A percentile compares a stretch with the other conserved stretches of the same genome.
Evolutionary conservation across 179 eudicot genomes (phyloP).

Genomic region (Amaranthus tricolor): DNA sequence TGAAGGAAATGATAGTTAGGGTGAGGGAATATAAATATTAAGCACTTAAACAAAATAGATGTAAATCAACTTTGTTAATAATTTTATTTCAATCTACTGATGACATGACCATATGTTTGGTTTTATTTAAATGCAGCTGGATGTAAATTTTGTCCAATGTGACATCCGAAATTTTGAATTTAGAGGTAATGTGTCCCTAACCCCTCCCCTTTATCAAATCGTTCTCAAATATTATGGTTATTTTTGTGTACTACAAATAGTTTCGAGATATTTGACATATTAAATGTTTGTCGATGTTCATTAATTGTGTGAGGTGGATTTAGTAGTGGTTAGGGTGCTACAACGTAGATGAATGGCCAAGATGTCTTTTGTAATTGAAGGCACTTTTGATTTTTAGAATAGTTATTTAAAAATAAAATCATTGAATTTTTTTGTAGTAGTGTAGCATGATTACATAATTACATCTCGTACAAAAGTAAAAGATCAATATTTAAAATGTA

Average conservation of each 20-base stretch:
- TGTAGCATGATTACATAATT: neutral
- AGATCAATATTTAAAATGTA: neutral
- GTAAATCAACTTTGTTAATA: neutral
- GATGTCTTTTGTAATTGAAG: neutral
- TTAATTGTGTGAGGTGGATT: neutral
- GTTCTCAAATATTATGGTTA: neutral
- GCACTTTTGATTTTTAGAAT: too few relatives aligned
- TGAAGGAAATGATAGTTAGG: neutral
- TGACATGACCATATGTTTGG: constrained; percentile 4
- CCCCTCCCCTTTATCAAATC: neutral
- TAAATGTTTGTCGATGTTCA: neutral
- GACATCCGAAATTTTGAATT: constrained; percentile 52
- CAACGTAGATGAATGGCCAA: neutral
- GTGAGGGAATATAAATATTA: neutral
- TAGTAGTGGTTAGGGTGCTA: neutral
- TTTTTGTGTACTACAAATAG: neutral
- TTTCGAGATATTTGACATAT: neutral
- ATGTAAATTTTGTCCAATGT: constrained; percentile 68
- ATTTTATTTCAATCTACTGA: neutral
- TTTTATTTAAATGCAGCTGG: constrained; percentile 50
- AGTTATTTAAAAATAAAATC: neutral
- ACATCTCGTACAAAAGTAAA: neutral
- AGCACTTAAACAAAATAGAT: neutral
- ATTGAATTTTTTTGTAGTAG: neutral
- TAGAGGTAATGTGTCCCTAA: constrained; percentile 44